Conservation (phyloP, 2,329 filamentous ascomycete genomes). For the Alternaria metachromatica region DNA sequence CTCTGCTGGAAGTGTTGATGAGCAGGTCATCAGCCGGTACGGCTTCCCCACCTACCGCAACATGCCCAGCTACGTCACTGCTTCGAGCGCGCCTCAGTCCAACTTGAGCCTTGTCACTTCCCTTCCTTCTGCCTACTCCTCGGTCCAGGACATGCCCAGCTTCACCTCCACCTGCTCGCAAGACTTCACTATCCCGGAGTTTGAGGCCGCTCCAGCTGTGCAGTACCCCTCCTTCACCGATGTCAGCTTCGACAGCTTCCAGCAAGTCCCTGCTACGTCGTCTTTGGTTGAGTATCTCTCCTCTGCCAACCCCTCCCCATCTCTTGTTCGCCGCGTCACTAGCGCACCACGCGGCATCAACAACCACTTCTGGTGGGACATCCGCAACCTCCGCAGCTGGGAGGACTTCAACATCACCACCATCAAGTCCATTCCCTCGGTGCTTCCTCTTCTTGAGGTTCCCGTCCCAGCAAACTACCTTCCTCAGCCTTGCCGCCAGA, state of each 20-base stretch:
- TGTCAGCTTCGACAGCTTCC: constrained; percentile 48
- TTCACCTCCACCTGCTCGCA: constrained; percentile 38
- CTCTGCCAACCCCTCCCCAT: constrained; percentile 78
- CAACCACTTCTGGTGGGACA: constrained; percentile 95
- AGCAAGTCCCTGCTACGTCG: constrained; percentile 58
- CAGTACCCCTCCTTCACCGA: constrained; percentile 53
- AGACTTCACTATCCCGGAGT: constrained; percentile 46
- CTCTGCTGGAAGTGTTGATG: constrained; percentile 73
- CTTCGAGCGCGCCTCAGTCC: constrained; percentile 44
- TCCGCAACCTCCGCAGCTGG: constrained; percentile 87
- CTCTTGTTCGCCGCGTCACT: constrained; percentile 79
- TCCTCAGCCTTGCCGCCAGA: constrained; percentile 62
- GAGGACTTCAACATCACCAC: constrained; percentile 75
- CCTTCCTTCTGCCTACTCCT: constrained; percentile 45
- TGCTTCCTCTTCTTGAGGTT: constrained; percentile 71
- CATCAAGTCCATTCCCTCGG: constrained; percentile 75
- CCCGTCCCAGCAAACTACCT: constrained; percentile 68
- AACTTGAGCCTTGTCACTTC: constrained; percentile 50
- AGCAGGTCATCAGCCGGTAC: constrained; percentile 70
- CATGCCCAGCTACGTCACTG: constrained; percentile 65
- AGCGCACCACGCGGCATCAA: constrained; percentile 71
- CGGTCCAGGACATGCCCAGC: constrained; percentile 42
- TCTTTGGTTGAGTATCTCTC: constrained; percentile 82
- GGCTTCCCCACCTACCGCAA: constrained; percentile 86
- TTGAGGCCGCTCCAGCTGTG: constrained; percentile 50